phyloP scores from a whole-genome alignment of 441 rosid species.

The Hura crepitans region DNA sequence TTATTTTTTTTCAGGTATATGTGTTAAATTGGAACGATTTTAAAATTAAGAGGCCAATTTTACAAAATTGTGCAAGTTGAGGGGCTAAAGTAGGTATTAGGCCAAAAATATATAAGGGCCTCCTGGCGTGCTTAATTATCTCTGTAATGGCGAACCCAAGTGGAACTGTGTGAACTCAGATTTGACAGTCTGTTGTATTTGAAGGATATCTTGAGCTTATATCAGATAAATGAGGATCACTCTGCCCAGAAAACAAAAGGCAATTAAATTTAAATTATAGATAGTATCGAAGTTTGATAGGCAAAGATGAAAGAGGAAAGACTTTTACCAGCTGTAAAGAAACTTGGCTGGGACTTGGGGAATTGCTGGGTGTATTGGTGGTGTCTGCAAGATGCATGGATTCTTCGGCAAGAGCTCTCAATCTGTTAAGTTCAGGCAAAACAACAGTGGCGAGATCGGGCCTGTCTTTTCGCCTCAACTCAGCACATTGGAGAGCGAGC shows the following conservation, averaged over 20 bases:
- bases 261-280: not conserved
- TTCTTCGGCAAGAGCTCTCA: conserved; percentile 65
- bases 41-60: too few species aligned
- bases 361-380: conserved; percentile 27
- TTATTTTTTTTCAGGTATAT: too few species aligned
- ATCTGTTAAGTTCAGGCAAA: conserved; percentile 67
- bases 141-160: not conserved
- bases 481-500: conserved; percentile 70
- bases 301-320: not conserved
- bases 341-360: conserved; percentile 39
- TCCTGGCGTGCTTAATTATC: not conserved
- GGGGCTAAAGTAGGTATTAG: too few species aligned
- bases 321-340: conserved; percentile 38
- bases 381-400: conserved; percentile 27
- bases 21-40: too few species aligned
- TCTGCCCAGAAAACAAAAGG: not conserved
- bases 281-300: too few species aligned
- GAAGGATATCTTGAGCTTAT: conserved; percentile 3
- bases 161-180: not conserved
- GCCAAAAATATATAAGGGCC: too few species aligned
- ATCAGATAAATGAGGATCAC: not conserved
- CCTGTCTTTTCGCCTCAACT: conserved; percentile 80
- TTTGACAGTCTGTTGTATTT: not conserved
- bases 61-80: too few species aligned
- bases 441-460: conserved; percentile 73